A percentile compares a stretch with the other conserved stretches of the same genome.
Conservation (phyloP, 2,329 filamentous ascomycete species). For the Albifimbria verrucaria region DNA sequence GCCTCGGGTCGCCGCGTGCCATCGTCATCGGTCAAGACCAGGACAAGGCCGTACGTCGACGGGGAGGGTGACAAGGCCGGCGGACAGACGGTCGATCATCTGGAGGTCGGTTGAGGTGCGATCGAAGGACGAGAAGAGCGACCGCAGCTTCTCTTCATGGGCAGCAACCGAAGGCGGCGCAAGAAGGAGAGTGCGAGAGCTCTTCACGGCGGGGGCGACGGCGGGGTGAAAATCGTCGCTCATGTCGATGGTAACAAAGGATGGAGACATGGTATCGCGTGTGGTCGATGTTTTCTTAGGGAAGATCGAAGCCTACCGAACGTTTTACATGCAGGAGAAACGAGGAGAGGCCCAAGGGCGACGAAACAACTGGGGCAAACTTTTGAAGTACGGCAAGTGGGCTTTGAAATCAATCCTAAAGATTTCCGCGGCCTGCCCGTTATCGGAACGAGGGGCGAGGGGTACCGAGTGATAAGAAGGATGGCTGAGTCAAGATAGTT, state of each 20-base stretch:
- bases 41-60: conserved; percentile 77
- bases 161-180: conserved; percentile 87
- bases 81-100: conserved; percentile 91
- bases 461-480: too few species aligned
- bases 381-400: too few species aligned
- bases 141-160: conserved; percentile 73
- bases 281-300: background rate
- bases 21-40: conserved; percentile 78
- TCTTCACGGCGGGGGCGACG: conserved; percentile 23
- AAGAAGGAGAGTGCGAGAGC: conserved; percentile 70
- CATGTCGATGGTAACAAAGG: conserved; percentile 52
- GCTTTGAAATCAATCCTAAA: too few species aligned
- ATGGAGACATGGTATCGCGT: conserved; percentile 43
- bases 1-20: conserved; percentile 61
- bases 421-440: too few species aligned
- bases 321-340: background rate
- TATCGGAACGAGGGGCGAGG: too few species aligned
- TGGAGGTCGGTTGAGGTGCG: conserved; percentile 81
- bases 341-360: background rate
- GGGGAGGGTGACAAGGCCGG: conserved; percentile 76
- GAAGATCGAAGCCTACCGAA: too few species aligned
- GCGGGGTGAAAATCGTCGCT: conserved; percentile 49
- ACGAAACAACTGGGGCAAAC: background rate
- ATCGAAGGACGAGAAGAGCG: conserved; percentile 69
- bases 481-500: too few species aligned